A percentile compares a stretch with the other conserved stretches of the same genome.
Evolutionary conservation across 2,329 filamentous ascomycete species (phyloP).

Genomic region (Colletotrichum sp.): DNA sequence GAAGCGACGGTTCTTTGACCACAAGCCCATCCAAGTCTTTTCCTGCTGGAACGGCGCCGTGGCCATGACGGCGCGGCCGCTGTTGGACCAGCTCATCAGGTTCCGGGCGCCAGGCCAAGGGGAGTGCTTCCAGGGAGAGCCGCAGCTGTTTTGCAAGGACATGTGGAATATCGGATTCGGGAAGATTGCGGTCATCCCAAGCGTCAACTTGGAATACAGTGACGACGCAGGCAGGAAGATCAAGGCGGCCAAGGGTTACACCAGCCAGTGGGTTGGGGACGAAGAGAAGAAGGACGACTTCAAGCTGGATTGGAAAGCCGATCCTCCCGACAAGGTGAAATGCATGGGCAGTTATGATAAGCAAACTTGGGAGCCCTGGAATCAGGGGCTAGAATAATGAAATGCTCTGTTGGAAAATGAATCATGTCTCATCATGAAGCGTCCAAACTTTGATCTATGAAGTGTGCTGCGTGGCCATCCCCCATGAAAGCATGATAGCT

Average conservation of each 20-base stretch:
- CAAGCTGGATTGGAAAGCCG: slow-evolving; percentile 45
- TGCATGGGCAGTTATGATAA: slow-evolving; percentile 49
- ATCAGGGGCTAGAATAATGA: slow-evolving; percentile 29
- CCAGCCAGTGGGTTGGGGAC: slow-evolving; percentile 38
- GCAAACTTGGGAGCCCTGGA: slow-evolving; percentile 48
- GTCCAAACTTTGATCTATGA: no score
- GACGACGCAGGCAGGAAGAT: slow-evolving; percentile 29
- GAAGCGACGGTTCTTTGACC: slow-evolving; percentile 32
- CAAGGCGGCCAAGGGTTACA: slow-evolving; percentile 57
- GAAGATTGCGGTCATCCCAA: no score
- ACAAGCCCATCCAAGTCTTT: slow-evolving; percentile 63
- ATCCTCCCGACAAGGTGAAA: slow-evolving; percentile 51
- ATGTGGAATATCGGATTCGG: no score
- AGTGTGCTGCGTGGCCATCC: no score
- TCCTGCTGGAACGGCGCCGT: slow-evolving; percentile 66
- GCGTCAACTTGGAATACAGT: no score
- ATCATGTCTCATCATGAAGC: no score
- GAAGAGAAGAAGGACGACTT: slow-evolving; percentile 23
- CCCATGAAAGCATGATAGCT: no score
- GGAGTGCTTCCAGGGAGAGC: slow-evolving; percentile 62
- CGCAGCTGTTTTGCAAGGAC: slow-evolving; percentile 26
- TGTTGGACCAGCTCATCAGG: slow-evolving; percentile 45
- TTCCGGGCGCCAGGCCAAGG: slow-evolving; percentile 44
- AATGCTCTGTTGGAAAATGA: no score
- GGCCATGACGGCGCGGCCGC: slow-evolving; percentile 50